phyloP scores from a whole-genome alignment of 805 yeast genomes.

The Pichia nakasei region DNA sequence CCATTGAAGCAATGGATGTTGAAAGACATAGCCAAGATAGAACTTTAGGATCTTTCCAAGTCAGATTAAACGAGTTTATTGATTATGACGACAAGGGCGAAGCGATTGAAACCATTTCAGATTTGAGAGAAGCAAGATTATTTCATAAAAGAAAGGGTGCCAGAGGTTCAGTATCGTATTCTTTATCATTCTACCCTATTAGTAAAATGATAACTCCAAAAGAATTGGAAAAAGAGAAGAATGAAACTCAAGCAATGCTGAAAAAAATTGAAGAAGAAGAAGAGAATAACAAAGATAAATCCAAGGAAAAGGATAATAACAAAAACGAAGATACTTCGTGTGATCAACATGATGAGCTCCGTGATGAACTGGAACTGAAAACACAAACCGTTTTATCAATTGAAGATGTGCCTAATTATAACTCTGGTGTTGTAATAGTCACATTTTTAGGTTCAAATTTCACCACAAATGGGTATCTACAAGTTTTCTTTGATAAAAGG shows the following conservation, averaged over 20 bases:
- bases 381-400: conserved; percentile 45
- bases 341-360: no score
- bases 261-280: conserved; percentile 25
- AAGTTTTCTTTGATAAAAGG: conserved; percentile 67
- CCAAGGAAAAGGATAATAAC: conserved; percentile 22
- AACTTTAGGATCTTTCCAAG: conserved; percentile 73
- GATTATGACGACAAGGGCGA: conserved; percentile 56
- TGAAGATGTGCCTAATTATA: conserved; percentile 46
- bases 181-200: conserved; percentile 75
- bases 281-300: conserved; percentile 15
- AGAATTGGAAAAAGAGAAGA: conserved; percentile 50
- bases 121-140: conserved; percentile 51
- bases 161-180: conserved; percentile 69
- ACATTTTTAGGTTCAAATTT: conserved; percentile 54
- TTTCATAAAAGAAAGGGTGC: conserved; percentile 66
- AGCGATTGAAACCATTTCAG: conserved; percentile 50
- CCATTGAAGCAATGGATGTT: conserved; percentile 88
- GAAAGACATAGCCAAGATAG: conserved; percentile 75
- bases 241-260: conserved; percentile 22
- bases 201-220: conserved; percentile 70
- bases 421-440: conserved; percentile 70
- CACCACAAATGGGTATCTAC: conserved; percentile 54
- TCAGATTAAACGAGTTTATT: conserved; percentile 60
- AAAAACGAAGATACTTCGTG: conserved; percentile 15
- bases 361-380: conserved; percentile 24